Evolutionary conservation across 1,139 yeast genomes (phyloP).

Genomic region (Waltiozyma sp.): DNA sequence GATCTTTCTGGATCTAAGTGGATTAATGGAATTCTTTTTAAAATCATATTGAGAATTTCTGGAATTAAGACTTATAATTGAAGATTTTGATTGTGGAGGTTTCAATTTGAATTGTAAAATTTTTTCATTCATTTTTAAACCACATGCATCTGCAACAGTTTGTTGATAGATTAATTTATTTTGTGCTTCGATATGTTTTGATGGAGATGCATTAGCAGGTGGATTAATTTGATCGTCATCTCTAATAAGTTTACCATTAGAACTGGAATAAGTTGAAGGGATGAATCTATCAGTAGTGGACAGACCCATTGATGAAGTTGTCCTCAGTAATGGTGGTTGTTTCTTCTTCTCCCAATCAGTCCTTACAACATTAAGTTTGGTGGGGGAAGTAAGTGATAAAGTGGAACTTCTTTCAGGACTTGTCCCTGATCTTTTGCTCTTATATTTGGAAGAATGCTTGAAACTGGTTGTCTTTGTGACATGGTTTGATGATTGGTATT

Average conservation of each 20-base stretch:
- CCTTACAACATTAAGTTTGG: constrained; percentile 33
- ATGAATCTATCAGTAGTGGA: constrained; percentile 33
- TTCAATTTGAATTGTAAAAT: constrained; percentile 79
- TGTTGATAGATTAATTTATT: constrained; percentile 64
- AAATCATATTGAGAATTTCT: constrained; percentile 18
- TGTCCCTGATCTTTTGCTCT: constrained; percentile 3
- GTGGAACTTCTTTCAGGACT: constrained; percentile 14
- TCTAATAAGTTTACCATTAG: constrained; percentile 28
- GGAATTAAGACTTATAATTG: constrained; percentile 24
- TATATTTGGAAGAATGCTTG: constrained; percentile 11
- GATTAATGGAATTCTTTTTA: constrained; percentile 13
- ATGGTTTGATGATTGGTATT: constrained; percentile 2
- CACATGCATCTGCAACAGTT: constrained; percentile 92
- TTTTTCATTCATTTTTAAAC: constrained; percentile 73
- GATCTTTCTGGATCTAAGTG: constrained; percentile 46
- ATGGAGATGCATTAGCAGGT: constrained; percentile 36
- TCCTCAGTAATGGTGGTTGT: constrained; percentile 8
- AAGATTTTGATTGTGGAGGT: constrained; percentile 62
- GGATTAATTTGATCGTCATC: constrained; percentile 20
- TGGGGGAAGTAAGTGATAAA: constrained; percentile 32
- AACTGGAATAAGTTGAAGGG: constrained; percentile 39
- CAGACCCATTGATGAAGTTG: constrained; percentile 9
- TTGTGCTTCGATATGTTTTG: constrained; percentile 54
- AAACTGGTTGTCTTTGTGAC: constrained; percentile 3
- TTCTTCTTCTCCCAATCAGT: constrained; percentile 26